Evolutionary conservation across 2,329 filamentous ascomycete genomes (phyloP), one percentile per base, ranked within the genome.

Genomic region (Talaromyces sp.): DNA sequence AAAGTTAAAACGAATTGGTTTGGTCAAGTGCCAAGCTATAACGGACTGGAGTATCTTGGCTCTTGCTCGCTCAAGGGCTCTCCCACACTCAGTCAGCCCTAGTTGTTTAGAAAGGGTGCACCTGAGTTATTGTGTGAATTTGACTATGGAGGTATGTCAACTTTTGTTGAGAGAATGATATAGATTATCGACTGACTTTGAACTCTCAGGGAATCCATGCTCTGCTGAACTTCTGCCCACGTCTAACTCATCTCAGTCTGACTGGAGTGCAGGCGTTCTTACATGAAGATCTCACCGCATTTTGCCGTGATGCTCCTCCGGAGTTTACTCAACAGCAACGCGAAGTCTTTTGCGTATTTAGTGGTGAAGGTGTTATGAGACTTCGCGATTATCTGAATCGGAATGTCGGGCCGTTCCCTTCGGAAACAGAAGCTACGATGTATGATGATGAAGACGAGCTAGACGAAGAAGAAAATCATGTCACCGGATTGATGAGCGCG

Each of bases 311-410:
- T 71, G 92, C 95, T 1, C 95, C 95, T 43, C 79, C 85, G 66
- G 95, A 98, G 78, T 99, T 99, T 75, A 98, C 93, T 19, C 90
- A 94, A 56, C 93, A 97, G 74, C 95, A 99, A 77, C 88, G 95
- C 68, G 90, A 94, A 61, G 92, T 98, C 8, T 99, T 99, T 75
- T 99, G 95, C 74, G 95, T 99, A 62, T 99, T 99, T 77, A 97
- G 93, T 1, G 94, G 95, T 6, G 85, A 87, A 31, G 93, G 93
- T 63, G 94, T 99, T 1, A 82, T 83, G 49, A 86, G 87, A 47
- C 86, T 99, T 31, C 89, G 94, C 49, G 85, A 89, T 33, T 91
- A 93, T 73, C 84, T 99, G 45, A 96, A 93, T 59, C 70, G 68
- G 69, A 78, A 79, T 11, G 75, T 78, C 45, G 67, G 70, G 33